phyloP scores from a whole-genome alignment of 2,329 filamentous ascomycete genomes.

The Bipolaris victoriae region DNA sequence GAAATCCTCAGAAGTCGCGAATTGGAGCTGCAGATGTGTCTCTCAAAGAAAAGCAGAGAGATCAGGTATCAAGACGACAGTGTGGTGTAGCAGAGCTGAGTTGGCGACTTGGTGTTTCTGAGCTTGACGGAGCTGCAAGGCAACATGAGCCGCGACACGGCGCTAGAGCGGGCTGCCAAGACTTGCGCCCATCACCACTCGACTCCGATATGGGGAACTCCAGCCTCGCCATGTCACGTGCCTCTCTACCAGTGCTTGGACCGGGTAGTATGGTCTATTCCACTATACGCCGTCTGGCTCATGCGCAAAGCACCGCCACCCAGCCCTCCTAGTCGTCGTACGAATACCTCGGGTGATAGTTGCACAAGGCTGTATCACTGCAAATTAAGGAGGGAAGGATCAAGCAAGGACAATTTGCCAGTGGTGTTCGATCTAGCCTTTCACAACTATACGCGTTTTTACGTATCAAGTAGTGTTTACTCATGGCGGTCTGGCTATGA shows the following conservation, averaged over 20 bases:
- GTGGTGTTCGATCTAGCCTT: neutral
- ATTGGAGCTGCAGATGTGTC: neutral
- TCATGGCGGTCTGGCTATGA: neutral
- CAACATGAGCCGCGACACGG: conserved; percentile 34
- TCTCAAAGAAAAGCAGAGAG: neutral
- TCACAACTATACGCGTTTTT: neutral
- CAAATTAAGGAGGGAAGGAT: neutral
- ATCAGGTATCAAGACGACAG: neutral
- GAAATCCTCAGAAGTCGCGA: neutral
- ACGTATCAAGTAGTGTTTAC: neutral
- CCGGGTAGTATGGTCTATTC: no score
- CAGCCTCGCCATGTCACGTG: neutral
- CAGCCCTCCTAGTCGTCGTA: neutral
- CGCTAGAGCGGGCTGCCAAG: conserved; percentile 30
- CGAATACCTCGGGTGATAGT: neutral
- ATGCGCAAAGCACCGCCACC: no score
- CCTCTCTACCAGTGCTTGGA: no score
- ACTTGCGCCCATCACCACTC: conserved; percentile 7
- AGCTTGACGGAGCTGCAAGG: conserved; percentile 36
- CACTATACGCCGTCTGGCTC: no score
- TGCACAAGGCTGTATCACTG: neutral
- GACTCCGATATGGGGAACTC: neutral
- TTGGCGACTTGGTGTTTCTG: conserved; percentile 27
- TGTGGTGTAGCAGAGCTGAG: conserved; percentile 10
- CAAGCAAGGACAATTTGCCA: neutral